Base-by-base conservation (phyloP, 768 basidiomycete genomes). In the Pisolithus microcarpus region DNA sequence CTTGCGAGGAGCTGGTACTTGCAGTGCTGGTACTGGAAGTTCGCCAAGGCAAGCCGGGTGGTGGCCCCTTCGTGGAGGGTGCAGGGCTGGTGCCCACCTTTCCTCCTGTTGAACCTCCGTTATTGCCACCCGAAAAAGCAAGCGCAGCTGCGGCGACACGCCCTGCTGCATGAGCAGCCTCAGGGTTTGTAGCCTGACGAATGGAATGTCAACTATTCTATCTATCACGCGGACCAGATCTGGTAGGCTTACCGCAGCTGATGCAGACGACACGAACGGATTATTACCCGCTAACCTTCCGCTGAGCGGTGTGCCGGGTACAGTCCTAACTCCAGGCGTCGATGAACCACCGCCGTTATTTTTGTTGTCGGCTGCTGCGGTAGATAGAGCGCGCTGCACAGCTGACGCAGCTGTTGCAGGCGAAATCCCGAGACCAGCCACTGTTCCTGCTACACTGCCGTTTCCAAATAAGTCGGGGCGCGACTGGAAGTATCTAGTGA, bases 401-500 rank as follows among this genome's bases (percentile, higher is more conserved):
- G 72, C 73, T 24, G 77, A 72, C 16, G 71, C 69, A 16, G 70
- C 70, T 7, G 65, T 59, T 2, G 70, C 34, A 42, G 58, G 57
- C 46, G 54, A 63, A 52, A 60, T 56, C 16, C 56, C 40, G 2
- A 24, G 28, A 16, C 47, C 42, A 26, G 36, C 23, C n/a, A 43
- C 56, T 57, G 43, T 58, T 38, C 63, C 51, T 46, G 26, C 2
- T 26, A 57, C 48, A 39, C 59, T 58, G 44, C 51, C 60, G 49
- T 59, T 56, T 50, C 73, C 70, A 21, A 84, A 71, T 30, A 87
- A 70, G 51, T 85, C 83, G 38, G 84, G 85, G 39, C 86, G 82
- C 26, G 84, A 78, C 42, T 78, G 70, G 66, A 88, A 88, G 69
- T 88, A 88, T 58, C 86, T 88, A 63, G 13, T 15, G 4, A 19